A percentile compares a stretch with the other conserved stretches of the same genome.
phyloP scores from a whole-genome alignment of 805 yeast species.

The Tetrapisispora iriomotensis region DNA sequence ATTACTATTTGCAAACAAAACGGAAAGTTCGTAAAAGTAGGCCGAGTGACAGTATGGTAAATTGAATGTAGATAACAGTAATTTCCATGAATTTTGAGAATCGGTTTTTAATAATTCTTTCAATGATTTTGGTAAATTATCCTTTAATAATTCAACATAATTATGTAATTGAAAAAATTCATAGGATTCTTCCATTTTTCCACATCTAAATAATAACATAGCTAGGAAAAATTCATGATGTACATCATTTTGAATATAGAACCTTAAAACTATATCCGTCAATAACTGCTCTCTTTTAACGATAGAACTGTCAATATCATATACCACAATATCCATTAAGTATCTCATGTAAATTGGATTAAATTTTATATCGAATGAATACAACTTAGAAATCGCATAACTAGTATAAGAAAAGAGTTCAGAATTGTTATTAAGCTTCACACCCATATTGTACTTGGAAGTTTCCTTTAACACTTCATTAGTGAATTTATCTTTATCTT shows the following conservation, averaged over 20 bases:
- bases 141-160: slow-evolving; percentile 12
- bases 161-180: slow-evolving; percentile 21
- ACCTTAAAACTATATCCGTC: slow-evolving; percentile 13
- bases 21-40: slow-evolving; percentile 21
- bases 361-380: slow-evolving; percentile 6
- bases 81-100: slow-evolving; percentile 15
- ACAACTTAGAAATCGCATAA: slow-evolving; percentile 10
- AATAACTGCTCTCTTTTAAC: slow-evolving; percentile 7
- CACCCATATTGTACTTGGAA: slow-evolving; percentile 20
- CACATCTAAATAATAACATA: slow-evolving; percentile 18
- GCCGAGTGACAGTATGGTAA: slow-evolving; percentile 12
- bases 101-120: slow-evolving; percentile 8
- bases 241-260: slow-evolving; percentile 13
- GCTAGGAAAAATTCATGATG: slow-evolving; percentile 23
- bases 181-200: slow-evolving; percentile 19
- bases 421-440: slow-evolving; percentile 15
- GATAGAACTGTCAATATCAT: slow-evolving; percentile 1
- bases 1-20: slow-evolving; percentile 16
- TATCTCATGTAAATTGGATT: slow-evolving; percentile 17
- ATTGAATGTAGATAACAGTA: slow-evolving; percentile 14
- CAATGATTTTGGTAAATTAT: slow-evolving; percentile 15
- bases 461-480: slow-evolving; percentile 14
- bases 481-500: slow-evolving; percentile 15
- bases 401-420: slow-evolving; percentile 16
- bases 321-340: slow-evolving; percentile 12